Percentiles rank a stretch among this genome's conserved stretches.
phyloP scores from a whole-genome alignment of 495 filamentous ascomycete genomes.

The Cercophora newfieldiana region DNA sequence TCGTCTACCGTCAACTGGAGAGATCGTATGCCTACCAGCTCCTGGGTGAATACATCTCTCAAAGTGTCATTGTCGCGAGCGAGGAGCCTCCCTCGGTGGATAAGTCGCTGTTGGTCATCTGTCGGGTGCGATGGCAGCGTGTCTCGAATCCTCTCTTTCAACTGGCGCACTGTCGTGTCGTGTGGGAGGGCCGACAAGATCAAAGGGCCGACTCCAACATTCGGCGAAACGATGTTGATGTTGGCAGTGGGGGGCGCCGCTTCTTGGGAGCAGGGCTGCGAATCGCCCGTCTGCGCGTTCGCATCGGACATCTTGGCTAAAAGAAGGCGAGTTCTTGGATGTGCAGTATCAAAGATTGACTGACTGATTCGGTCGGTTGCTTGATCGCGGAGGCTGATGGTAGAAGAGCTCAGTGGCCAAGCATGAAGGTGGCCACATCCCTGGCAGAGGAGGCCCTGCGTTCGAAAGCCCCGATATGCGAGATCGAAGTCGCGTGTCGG shows the following conservation, averaged over 20 bases:
- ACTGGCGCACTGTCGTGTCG: constrained; percentile 57
- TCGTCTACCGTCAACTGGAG: background rate
- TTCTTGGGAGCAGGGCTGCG: constrained; percentile 20
- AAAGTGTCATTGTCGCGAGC: constrained; percentile 55
- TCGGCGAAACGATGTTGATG: constrained; percentile 66
- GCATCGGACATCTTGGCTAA: background rate
- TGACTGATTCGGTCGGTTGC: background rate
- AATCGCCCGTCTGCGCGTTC: background rate
- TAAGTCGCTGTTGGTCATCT: constrained; percentile 61
- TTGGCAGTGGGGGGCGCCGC: constrained; percentile 43
- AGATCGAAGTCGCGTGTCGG: background rate
- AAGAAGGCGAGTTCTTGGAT: background rate
- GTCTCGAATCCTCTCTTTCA: constrained; percentile 62
- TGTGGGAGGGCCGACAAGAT: constrained; percentile 54
- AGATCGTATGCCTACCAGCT: constrained; percentile 49
- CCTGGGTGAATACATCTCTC: constrained; percentile 56
- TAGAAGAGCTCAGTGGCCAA: background rate
- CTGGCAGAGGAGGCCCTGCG: background rate
- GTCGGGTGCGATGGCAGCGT: constrained; percentile 54
- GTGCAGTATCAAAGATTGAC: background rate
- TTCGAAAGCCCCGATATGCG: background rate
- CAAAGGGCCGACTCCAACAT: constrained; percentile 55
- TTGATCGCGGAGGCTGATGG: background rate
- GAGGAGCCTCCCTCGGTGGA: constrained; percentile 64
- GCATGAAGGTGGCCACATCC: background rate